These are phyloP conservation scores for Aspergillus olivimuriae DNA, from an alignment of 495 filamentous ascomycete species.

Conservation along the genomic window DNA sequence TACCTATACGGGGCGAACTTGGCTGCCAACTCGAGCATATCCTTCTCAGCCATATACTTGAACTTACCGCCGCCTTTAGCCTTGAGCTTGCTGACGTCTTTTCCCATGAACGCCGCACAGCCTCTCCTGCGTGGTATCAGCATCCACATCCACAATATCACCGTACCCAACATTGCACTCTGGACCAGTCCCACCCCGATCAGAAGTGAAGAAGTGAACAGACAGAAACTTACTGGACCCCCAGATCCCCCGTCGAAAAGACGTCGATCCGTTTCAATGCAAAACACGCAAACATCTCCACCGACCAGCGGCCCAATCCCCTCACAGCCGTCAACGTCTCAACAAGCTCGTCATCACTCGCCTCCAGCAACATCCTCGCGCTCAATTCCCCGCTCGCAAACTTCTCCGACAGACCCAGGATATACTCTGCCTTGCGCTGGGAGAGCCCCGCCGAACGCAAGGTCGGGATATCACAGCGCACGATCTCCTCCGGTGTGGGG, in stretches of 20 bases:
- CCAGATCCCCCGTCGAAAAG: conserved; percentile 87
- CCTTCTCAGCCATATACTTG: conserved; percentile 92
- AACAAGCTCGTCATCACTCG: conserved; percentile 79
- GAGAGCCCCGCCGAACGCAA: conserved; percentile 84
- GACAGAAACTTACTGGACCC: conserved; percentile 72
- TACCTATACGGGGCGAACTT: conserved; percentile 78
- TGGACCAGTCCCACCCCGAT: neutral
- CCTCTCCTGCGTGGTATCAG: conserved; percentile 71
- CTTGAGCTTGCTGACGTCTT: conserved; percentile 79
- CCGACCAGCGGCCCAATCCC: conserved; percentile 84
- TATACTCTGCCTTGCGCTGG: conserved; percentile 90
- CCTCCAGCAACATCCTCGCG: conserved; percentile 64
- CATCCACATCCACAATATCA: no score
- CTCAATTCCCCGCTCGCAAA: conserved; percentile 70
- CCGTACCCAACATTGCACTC: no score
- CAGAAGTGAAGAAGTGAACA: neutral
- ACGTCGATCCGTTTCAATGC: conserved; percentile 87
- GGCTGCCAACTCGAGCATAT: conserved; percentile 79
- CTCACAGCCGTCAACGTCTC: conserved; percentile 76
- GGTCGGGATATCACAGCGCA: conserved; percentile 47
- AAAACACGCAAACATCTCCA: conserved; percentile 97
- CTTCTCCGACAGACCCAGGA: conserved; percentile 75
- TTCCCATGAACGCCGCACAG: conserved; percentile 81
- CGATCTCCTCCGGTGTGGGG: conserved; percentile 70
- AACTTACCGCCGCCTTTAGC: conserved; percentile 78